A percentile compares a stretch with the other conserved stretches of the same genome.
Evolutionary conservation across 805 yeast genomes (phyloP).

Genomic region (Yamadazyma scolyti): DNA sequence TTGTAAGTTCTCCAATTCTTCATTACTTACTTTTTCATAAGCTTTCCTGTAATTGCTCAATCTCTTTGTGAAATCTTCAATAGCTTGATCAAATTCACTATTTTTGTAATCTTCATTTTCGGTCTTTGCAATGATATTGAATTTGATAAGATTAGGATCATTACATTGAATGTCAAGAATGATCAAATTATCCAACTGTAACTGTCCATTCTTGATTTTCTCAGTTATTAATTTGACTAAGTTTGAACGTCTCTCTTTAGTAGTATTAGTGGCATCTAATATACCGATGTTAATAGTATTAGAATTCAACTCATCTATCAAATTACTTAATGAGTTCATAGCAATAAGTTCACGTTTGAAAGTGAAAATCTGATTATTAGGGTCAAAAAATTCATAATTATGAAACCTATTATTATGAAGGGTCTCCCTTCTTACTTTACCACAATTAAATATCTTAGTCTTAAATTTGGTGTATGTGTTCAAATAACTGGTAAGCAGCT

Average conservation of each 20-base stretch:
- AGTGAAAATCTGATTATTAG: conserved; percentile 25
- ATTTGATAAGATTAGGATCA: conserved; percentile 49
- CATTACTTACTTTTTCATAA: conserved; percentile 24
- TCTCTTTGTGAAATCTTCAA: conserved; percentile 57
- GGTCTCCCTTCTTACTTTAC: conserved; percentile 43
- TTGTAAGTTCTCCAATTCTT: conserved; percentile 19
- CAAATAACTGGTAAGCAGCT: conserved; percentile 27
- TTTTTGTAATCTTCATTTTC: conserved; percentile 57
- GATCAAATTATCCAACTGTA: conserved; percentile 34
- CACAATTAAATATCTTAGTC: conserved; percentile 45
- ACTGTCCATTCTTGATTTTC: background rate
- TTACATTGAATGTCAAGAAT: conserved; percentile 59
- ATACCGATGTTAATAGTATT: conserved; percentile 31
- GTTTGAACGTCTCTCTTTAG: conserved; percentile 27
- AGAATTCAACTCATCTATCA: conserved; percentile 26
- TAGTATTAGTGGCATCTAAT: conserved; percentile 43
- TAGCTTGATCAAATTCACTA: conserved; percentile 48
- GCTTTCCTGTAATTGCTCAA: conserved; percentile 46
- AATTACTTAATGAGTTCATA: conserved; percentile 25
- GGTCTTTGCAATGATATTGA: conserved; percentile 63
- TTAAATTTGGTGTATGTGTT: conserved; percentile 20
- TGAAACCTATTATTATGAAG: conserved; percentile 17
- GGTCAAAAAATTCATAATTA: conserved; percentile 36
- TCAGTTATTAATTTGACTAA: conserved; percentile 24
- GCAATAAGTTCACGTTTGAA: conserved; percentile 35